Evolutionary conservation across 2,329 filamentous ascomycete genomes (phyloP).

Genomic region (Sporothrix variecibatus): DNA sequence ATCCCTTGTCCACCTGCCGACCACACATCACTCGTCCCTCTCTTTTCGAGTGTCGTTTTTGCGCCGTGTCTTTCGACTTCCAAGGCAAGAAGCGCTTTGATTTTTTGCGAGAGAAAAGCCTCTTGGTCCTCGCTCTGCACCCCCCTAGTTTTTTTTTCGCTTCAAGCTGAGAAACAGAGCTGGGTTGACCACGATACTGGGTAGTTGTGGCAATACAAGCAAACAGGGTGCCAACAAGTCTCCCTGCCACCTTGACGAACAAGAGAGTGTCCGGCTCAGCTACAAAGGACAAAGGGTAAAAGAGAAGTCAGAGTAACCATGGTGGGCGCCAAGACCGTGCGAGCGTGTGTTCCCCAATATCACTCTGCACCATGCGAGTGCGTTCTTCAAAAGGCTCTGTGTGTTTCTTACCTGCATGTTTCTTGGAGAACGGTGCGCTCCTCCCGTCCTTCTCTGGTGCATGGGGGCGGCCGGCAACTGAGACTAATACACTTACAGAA

Average conservation of each 20-base stretch:
- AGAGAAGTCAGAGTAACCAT: neutral
- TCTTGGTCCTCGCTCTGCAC: neutral
- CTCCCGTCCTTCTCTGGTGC: conserved; percentile 17
- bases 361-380: conserved; percentile 22
- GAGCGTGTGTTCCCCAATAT: conserved; percentile 21
- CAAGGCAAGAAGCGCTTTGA: neutral
- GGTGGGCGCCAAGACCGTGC: conserved; percentile 19
- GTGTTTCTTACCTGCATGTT: conserved; percentile 15
- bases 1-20: conserved; percentile 22
- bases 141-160: neutral
- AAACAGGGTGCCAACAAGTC: neutral
- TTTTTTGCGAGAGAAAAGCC: neutral
- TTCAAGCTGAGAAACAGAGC: neutral
- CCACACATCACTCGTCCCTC: conserved; percentile 18
- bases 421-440: conserved; percentile 15
- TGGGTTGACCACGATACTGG: neutral
- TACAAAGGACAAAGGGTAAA: neutral
- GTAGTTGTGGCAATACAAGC: neutral
- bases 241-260: neutral
- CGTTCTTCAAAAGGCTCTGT: conserved; percentile 3
- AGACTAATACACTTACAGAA: conserved; percentile 3
- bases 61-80: neutral
- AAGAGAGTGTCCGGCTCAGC: neutral
- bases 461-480: neutral
- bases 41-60: neutral